Base-by-base conservation (phyloP, 2,329 filamentous ascomycete species). In the Colletotrichum filicis region DNA sequence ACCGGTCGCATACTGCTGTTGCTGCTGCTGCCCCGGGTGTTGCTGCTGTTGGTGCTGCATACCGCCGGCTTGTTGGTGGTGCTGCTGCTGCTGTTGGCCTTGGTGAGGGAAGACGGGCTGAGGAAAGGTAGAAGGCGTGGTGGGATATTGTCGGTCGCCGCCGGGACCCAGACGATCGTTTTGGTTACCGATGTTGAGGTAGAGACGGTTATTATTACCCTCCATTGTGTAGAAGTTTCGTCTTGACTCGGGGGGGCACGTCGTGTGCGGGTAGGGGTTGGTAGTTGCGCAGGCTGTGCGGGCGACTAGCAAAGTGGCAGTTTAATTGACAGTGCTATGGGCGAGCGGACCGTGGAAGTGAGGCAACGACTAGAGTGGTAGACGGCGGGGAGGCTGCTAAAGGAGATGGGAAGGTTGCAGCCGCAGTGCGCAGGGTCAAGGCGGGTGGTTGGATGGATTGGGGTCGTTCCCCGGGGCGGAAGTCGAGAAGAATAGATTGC, bases 61-160 rank as follows among this genome's bases (percentile, higher is more conserved):
- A 24, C 70, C 70, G 30, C 66, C 70, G 60, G 46, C 49, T 75
- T 86, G 84, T 74, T 79, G 78, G 75, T 84, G 74, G 75, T 84
- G 74, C 70, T 70, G 68, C 78, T 92, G 83, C 68, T 83, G 80
- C 76, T 84, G 84, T 65, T 77, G 78, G 64, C 82, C 77, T 32
- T 79, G 76, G 55, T 80, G 79, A 71, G 87, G 85, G 76, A 89
- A 90, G 81, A 97, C 93, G 74, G 95, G 95, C 85, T 98, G 96
- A 14, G 96, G 96, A 80, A 98, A 98, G 72, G 95, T 98, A 76
- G 96, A 98, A 65, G 96, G 96, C 11, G 96, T 98, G 66, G 96
- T 95, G 77, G 93, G 94, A 87, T 94, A 95, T 76, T 91, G 87
- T 81, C 92, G 89, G 82, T 93, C 92, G 82, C 87, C 88, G 79